Percentiles rank a stretch among this genome's conserved stretches.
Evolutionary conservation across 352 stramenopile species (phyloP).

Genomic region (Globisporangium splendens): DNA sequence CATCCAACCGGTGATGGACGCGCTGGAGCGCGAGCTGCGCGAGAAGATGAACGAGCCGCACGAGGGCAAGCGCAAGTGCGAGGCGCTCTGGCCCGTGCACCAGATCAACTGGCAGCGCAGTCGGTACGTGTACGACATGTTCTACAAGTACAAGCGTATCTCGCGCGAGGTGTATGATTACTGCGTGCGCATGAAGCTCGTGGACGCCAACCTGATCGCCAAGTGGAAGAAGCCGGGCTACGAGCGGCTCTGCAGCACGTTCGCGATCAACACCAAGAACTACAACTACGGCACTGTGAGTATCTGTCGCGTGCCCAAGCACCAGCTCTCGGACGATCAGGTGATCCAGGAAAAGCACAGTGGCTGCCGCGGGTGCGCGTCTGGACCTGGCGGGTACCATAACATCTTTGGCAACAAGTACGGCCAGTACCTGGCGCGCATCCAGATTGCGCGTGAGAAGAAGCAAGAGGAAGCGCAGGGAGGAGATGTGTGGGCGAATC

Average conservation of each 20-base stretch:
- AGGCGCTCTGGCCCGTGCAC: slow-evolving; percentile 98
- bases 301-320: slow-evolving; percentile 96
- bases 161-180: slow-evolving; percentile 97
- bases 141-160: slow-evolving; percentile 96
- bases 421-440: slow-evolving; percentile 95
- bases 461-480: slow-evolving; percentile 19
- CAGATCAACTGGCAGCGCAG: slow-evolving; percentile 99
- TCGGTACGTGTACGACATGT: slow-evolving; percentile 99
- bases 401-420: slow-evolving; percentile 99
- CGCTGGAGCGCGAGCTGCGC: slow-evolving; percentile 95
- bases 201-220: slow-evolving; percentile 96
- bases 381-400: slow-evolving; percentile 86
- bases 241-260: slow-evolving; percentile 97
- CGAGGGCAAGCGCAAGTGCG: slow-evolving; percentile 95
- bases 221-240: slow-evolving; percentile 99
- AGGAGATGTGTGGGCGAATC: slow-evolving; percentile 46
- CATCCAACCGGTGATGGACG: slow-evolving; percentile 94
- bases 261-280: slow-evolving; percentile 98
- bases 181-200: slow-evolving; percentile 92
- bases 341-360: slow-evolving; percentile 92
- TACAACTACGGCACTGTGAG: slow-evolving; percentile 99
- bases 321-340: slow-evolving; percentile 90
- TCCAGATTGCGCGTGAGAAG: slow-evolving; percentile 93
- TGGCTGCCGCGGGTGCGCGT: slow-evolving; percentile 96
- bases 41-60: slow-evolving; percentile 98